Evolutionary conservation across 2,329 filamentous ascomycete genomes (phyloP), one percentile per base, ranked within the genome.

Genomic region (Onygenales sp.): DNA sequence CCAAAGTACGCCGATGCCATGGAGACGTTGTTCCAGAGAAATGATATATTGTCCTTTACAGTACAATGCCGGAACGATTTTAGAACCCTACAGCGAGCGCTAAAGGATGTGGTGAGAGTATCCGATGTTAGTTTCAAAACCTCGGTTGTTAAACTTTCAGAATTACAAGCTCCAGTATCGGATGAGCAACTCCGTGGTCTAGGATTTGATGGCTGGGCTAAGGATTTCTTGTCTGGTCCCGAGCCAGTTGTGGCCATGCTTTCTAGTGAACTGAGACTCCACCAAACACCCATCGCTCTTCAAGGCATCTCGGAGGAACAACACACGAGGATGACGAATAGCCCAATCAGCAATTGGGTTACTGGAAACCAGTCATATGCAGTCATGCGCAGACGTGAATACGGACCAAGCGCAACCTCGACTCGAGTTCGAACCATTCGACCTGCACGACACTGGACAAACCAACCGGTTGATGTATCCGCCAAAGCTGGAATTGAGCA

Each of bases 181-280:
- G 60, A 66, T 5, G 75, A 82, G 7, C 75, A 88, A 51, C 69
- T 89, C 53, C 63, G 51, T 55, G 62, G 42, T 54, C 82, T 68
- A 38, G 89, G 89, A 0, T 80, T 98, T 49, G 86, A 94, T 58
- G 84, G 85, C 2, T 95, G 87, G 72, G 84, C 89, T 0, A 76
- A 87, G 31, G 87, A 97, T 63, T 88, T 80, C 55, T 66, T 98
- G 5, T 78, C 84, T 36, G 93, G 92, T 0, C 94, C 94, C 0
- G 83, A 85, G 1, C 80, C 87, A 1, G 88, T 98, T 1, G 73
- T 97, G 36, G 86, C 89, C 6, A 93, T 95, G 86, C 79, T 98
- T 21, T 96, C 90, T 68, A 79, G 83, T 10, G 85, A 87, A 60
- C 81, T 79, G 54, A 78, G 74, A 51, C 69, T 96, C 6, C 83